Evolutionary conservation across 2,329 filamentous ascomycete species (phyloP).

Genomic region (Ceratocystis destructans): DNA sequence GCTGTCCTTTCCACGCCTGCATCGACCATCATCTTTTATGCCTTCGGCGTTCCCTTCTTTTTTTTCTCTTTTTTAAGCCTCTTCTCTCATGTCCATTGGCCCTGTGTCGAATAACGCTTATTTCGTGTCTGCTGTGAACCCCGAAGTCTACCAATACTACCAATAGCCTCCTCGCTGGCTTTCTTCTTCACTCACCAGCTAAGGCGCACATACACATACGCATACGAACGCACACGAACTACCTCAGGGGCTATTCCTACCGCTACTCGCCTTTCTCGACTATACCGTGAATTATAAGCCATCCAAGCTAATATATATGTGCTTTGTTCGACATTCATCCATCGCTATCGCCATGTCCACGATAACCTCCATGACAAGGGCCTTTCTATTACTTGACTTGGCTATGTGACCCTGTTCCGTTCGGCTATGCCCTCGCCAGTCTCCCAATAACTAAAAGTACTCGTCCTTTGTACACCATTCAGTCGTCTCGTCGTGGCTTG

Average conservation of each 20-base stretch:
- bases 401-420: not conserved
- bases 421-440: not conserved
- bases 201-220: not conserved
- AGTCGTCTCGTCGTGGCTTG: not conserved
- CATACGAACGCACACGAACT: not conserved
- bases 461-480: not conserved
- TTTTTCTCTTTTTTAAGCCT: not conserved
- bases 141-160: not conserved
- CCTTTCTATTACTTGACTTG: not conserved
- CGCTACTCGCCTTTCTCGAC: not conserved
- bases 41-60: not conserved
- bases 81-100: not conserved
- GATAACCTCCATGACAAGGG: not conserved
- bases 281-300: not conserved
- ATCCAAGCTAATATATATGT: not conserved
- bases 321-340: not conserved
- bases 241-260: not conserved
- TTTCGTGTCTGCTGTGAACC: not conserved
- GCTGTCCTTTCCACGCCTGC: not conserved
- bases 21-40: slow-evolving; percentile 3
- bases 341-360: not conserved
- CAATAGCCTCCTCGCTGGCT: not conserved
- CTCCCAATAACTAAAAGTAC: not conserved
- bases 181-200: not conserved
- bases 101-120: not conserved